A percentile compares a stretch with the other conserved stretches of the same genome.
Conservation (phyloP, 202 grass and related monocot genomes). For the Alloteropsis angusta region DNA sequence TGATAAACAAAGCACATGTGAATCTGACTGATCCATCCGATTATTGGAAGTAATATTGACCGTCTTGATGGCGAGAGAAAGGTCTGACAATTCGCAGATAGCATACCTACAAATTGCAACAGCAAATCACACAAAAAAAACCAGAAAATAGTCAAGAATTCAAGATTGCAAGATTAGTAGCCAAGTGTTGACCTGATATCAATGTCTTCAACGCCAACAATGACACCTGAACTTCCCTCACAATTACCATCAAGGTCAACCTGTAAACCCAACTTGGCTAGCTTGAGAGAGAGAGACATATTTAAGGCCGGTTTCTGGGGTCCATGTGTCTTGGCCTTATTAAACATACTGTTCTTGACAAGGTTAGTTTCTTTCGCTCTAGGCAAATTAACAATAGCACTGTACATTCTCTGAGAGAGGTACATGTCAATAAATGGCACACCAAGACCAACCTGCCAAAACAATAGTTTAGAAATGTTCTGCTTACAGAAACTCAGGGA, state of each 20-base stretch:
- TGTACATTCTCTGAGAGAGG: slow-evolving; percentile 59
- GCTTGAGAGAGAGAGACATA: slow-evolving; percentile 48
- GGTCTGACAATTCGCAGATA: slow-evolving; percentile 41
- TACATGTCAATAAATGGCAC: slow-evolving; percentile 51
- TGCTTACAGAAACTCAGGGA: slow-evolving; percentile 20
- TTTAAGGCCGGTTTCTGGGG: slow-evolving; percentile 27
- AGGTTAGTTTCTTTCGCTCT: slow-evolving; percentile 27
- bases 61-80: slow-evolving; percentile 43
- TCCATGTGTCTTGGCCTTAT: slow-evolving; percentile 29
- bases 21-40: slow-evolving; percentile 34
- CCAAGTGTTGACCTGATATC: slow-evolving; percentile 48
- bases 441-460: slow-evolving; percentile 50
- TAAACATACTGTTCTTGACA: slow-evolving; percentile 18
- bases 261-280: slow-evolving; percentile 53
- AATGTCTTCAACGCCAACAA: slow-evolving; percentile 41
- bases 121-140: slow-evolving; percentile 18
- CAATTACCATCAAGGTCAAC: slow-evolving; percentile 62
- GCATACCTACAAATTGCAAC: slow-evolving; percentile 58
- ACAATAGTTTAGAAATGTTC: slow-evolving; percentile 5
- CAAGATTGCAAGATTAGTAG: slow-evolving; percentile 19
- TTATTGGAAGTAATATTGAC: slow-evolving; percentile 48
- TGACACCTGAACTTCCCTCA: slow-evolving; percentile 37
- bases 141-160: slow-evolving; percentile 7
- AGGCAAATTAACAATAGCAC: slow-evolving; percentile 43
- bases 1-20: slow-evolving; percentile 45